These are phyloP conservation scores for Elsinoe arachidis DNA, from an alignment of 2,329 filamentous ascomycete species.

Conservation along the genomic window DNA sequence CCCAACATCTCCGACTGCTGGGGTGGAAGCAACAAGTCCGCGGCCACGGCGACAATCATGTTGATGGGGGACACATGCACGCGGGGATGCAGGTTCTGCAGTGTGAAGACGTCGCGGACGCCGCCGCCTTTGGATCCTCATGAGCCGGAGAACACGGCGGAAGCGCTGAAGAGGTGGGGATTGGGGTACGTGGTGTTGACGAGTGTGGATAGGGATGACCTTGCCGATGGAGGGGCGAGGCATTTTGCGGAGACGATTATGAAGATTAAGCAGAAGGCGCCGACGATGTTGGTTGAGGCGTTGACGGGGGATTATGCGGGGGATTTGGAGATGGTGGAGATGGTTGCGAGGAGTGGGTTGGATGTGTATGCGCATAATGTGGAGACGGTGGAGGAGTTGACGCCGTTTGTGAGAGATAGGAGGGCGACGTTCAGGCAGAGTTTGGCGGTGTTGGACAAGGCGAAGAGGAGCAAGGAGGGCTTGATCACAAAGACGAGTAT, in stretches of 20 bases:
- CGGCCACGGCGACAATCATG: conserved; percentile 97
- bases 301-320: conserved; percentile 82
- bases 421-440: conserved; percentile 84
- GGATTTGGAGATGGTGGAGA: conserved; percentile 73
- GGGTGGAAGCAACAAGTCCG: conserved; percentile 80
- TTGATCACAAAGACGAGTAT: conserved; percentile 98
- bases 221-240: conserved; percentile 75
- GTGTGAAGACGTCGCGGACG: conserved; percentile 75
- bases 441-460: conserved; percentile 67
- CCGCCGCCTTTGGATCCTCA: conserved; percentile 82
- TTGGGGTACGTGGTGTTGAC: conserved; percentile 94
- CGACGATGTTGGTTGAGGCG: conserved; percentile 70
- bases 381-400: conserved; percentile 86
- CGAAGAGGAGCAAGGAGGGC: conserved; percentile 64
- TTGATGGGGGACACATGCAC: conserved; percentile 98
- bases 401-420: conserved; percentile 81
- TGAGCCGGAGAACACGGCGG: conserved; percentile 93
- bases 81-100: conserved; percentile 91
- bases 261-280: conserved; percentile 71
- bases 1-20: conserved; percentile 98
- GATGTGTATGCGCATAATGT: conserved; percentile 98
- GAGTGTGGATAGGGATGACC: conserved; percentile 85
- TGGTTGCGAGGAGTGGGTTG: conserved; percentile 78
- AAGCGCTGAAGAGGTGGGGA: conserved; percentile 86
- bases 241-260: conserved; percentile 93